phyloP scores from a whole-genome alignment of 2,329 filamentous ascomycete genomes.

The Hypoxylon rubiginosum region DNA sequence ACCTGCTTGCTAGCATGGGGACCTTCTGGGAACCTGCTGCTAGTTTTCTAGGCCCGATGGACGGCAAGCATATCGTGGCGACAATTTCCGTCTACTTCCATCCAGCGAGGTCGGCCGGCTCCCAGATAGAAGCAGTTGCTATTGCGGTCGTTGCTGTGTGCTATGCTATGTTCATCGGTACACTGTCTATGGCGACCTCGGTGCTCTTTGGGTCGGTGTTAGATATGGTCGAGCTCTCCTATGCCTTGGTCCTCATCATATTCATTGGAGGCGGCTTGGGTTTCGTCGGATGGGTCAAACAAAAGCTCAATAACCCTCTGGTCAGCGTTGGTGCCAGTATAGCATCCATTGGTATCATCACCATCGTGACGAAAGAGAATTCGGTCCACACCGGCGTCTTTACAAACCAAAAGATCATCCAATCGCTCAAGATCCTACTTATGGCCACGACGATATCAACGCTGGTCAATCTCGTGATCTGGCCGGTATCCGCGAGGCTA shows the following conservation, averaged over 20 bases:
- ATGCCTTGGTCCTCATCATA: conserved; percentile 82
- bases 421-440: conserved; percentile 86
- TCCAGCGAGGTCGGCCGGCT: conserved; percentile 85
- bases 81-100: conserved; percentile 97
- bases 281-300: conserved; percentile 89
- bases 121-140: conserved; percentile 87
- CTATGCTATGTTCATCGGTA: conserved; percentile 81
- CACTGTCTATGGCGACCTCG: conserved; percentile 90
- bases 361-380: conserved; percentile 90
- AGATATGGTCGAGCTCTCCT: conserved; percentile 77
- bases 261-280: conserved; percentile 90
- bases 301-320: conserved; percentile 80
- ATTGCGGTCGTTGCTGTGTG: conserved; percentile 82
- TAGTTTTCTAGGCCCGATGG: conserved; percentile 81
- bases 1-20: conserved; percentile 85
- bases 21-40: conserved; percentile 85
- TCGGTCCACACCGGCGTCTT: conserved; percentile 86
- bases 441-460: conserved; percentile 80
- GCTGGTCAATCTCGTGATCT: conserved; percentile 81
- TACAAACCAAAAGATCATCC: conserved; percentile 82
- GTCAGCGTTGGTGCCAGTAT: conserved; percentile 89
- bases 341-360: conserved; percentile 89
- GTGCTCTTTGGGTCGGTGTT: conserved; percentile 79
- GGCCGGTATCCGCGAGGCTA: conserved; percentile 81
- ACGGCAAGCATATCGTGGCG: conserved; percentile 94